These are phyloP conservation scores for Stemphylium vesicarium DNA, from an alignment of 2,329 filamentous ascomycete species.

Conservation along the genomic window DNA sequence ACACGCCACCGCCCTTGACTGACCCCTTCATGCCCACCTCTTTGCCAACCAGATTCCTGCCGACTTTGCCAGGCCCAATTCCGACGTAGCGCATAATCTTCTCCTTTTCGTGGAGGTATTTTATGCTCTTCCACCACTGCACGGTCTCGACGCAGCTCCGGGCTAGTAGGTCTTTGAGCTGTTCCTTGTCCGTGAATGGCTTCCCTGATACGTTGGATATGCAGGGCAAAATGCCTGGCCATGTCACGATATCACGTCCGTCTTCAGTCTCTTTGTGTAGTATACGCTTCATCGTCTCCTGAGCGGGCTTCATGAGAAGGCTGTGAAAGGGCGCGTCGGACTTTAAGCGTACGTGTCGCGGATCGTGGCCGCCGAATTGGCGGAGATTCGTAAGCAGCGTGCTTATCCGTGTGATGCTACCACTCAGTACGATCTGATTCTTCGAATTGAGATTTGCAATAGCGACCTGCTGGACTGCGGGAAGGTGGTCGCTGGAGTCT, in stretches of 20 bases:
- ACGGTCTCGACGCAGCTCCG: constrained; percentile 90
- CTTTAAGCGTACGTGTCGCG: constrained; percentile 83
- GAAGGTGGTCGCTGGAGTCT: constrained; percentile 70
- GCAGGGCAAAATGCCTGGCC: constrained; percentile 76
- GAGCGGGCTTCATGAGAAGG: constrained; percentile 87
- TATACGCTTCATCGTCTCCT: constrained; percentile 72
- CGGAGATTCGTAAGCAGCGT: constrained; percentile 82
- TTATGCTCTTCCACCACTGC: constrained; percentile 91
- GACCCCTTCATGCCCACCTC: constrained; percentile 88
- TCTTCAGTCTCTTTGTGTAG: constrained; percentile 65
- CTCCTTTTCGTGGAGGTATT: constrained; percentile 83
- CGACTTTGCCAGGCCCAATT: constrained; percentile 92
- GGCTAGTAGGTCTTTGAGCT: constrained; percentile 80
- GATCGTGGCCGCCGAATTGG: constrained; percentile 91
- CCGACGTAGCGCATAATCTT: constrained; percentile 86
- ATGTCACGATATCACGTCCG: constrained; percentile 71
- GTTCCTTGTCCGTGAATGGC: constrained; percentile 74
- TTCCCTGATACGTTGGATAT: constrained; percentile 85
- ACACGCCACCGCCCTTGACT: constrained; percentile 88
- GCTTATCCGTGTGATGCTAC: constrained; percentile 81
- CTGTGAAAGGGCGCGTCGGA: constrained; percentile 91
- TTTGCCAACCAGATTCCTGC: constrained; percentile 90
- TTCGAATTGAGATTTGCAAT: constrained; percentile 96
- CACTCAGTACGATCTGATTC: constrained; percentile 94
- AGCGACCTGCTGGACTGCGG: constrained; percentile 82